phyloP scores from a whole-genome alignment of 352 stramenopile genomes.

The Phytophthora multivora region DNA sequence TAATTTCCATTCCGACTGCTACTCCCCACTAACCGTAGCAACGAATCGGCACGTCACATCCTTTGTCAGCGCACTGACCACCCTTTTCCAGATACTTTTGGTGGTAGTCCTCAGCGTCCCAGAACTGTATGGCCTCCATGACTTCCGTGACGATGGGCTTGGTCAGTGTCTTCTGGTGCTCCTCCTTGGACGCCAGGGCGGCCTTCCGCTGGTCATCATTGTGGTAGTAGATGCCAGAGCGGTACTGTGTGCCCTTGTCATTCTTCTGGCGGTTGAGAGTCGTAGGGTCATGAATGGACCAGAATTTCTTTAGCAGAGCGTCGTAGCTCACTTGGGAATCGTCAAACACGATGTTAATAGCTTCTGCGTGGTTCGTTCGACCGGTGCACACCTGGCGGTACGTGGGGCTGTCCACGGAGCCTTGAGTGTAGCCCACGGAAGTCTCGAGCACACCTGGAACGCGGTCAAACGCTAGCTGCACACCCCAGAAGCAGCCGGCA shows the following conservation, averaged over 20 bases:
- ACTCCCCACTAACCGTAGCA: too few relatives aligned
- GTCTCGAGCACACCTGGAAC: slow-evolving; percentile 93
- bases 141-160: slow-evolving; percentile 94
- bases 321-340: slow-evolving; percentile 84
- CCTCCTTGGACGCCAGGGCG: slow-evolving; percentile 65
- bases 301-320: slow-evolving; percentile 79
- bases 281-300: slow-evolving; percentile 93
- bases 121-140: slow-evolving; percentile 86
- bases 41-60: too few relatives aligned
- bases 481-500: slow-evolving; percentile 97
- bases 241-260: slow-evolving; percentile 95
- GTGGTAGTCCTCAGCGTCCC: slow-evolving; percentile 95
- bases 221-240: slow-evolving; percentile 96
- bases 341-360: slow-evolving; percentile 94
- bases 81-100: slow-evolving; percentile 98
- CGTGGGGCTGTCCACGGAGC: too few relatives aligned
- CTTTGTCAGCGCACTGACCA: slow-evolving; percentile 90
- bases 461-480: slow-evolving; percentile 96
- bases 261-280: slow-evolving; percentile 89
- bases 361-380: slow-evolving; percentile 94
- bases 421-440: slow-evolving; percentile 87
- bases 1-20: too few relatives aligned
- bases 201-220: slow-evolving; percentile 88
- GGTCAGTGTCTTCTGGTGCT: slow-evolving; percentile 67
- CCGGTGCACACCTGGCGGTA: slow-evolving; percentile 94